These are phyloP conservation scores for Pythium vanterpoolii DNA, from an alignment of 352 stramenopile genomes.

Conservation along the genomic window DNA sequence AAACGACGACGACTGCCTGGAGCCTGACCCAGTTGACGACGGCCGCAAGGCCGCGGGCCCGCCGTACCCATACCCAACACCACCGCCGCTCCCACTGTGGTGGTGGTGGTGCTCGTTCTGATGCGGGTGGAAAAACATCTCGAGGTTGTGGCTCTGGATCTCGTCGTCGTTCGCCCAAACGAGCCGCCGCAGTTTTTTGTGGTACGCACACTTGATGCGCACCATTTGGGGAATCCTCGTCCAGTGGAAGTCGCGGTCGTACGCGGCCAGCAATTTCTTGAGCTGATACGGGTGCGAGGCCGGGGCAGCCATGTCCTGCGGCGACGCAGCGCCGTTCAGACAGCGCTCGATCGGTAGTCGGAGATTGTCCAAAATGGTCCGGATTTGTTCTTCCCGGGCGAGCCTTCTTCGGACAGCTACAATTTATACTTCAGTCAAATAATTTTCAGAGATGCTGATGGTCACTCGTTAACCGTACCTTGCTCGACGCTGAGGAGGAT, in stretches of 20 bases:
- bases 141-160: constrained; percentile 17
- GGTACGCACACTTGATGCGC: constrained; percentile 19
- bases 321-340: neutral
- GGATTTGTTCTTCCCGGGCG: constrained; percentile 12
- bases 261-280: constrained; percentile 19
- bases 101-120: too few relatives aligned
- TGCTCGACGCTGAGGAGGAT: constrained; percentile 19
- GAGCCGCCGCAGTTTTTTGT: constrained; percentile 16
- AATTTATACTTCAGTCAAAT: neutral
- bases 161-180: constrained; percentile 21
- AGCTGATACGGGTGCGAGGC: constrained; percentile 21
- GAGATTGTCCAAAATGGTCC: constrained; percentile 12
- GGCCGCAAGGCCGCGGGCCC: constrained; percentile 1
- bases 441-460: neutral
- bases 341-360: constrained; percentile 13
- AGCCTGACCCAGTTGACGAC: constrained; percentile 18
- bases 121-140: constrained; percentile 19
- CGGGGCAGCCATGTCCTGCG: constrained; percentile 1
- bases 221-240: constrained; percentile 17
- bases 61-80: constrained; percentile 1
- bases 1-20: constrained; percentile 17
- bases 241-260: constrained; percentile 22
- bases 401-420: constrained; percentile 9
- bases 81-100: too few relatives aligned
- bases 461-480: neutral